Conservation (phyloP, 495 filamentous ascomycete species). For the Talaromyces ruber region DNA sequence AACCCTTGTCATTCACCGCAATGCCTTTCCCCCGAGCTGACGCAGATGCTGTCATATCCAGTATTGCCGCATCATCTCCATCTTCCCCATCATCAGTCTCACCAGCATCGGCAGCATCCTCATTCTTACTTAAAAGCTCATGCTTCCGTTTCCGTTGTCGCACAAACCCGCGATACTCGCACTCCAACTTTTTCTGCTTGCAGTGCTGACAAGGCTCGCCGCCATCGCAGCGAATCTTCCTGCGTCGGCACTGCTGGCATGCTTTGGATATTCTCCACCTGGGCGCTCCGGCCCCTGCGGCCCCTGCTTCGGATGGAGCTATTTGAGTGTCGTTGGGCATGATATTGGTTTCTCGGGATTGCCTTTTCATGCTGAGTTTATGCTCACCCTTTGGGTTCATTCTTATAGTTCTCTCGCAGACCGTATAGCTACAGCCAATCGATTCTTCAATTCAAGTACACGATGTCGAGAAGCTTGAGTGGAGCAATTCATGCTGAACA, state of each 20-base stretch:
- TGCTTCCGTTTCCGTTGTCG: constrained; percentile 31
- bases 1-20: not conserved
- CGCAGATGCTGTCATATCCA: not conserved
- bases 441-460: not conserved
- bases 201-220: constrained; percentile 35
- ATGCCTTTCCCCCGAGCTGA: not conserved
- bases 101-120: not conserved
- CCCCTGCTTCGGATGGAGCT: constrained; percentile 8
- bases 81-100: not conserved
- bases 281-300: not conserved
- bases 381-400: not conserved
- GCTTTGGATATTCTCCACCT: constrained; percentile 35
- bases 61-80: not conserved
- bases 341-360: not conserved
- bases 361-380: not conserved
- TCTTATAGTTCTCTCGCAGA: not conserved
- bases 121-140: constrained; percentile 7
- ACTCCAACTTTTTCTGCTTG: constrained; percentile 23
- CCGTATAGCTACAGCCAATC: not conserved
- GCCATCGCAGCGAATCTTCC: constrained; percentile 38
- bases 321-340: constrained; percentile 19
- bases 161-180: constrained; percentile 31
- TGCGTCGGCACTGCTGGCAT: constrained; percentile 34
- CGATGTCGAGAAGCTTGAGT: not conserved
- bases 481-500: not conserved